phyloP scores from a whole-genome alignment of 345 rosid genomes.

The Melaleuca quinquenervia region DNA sequence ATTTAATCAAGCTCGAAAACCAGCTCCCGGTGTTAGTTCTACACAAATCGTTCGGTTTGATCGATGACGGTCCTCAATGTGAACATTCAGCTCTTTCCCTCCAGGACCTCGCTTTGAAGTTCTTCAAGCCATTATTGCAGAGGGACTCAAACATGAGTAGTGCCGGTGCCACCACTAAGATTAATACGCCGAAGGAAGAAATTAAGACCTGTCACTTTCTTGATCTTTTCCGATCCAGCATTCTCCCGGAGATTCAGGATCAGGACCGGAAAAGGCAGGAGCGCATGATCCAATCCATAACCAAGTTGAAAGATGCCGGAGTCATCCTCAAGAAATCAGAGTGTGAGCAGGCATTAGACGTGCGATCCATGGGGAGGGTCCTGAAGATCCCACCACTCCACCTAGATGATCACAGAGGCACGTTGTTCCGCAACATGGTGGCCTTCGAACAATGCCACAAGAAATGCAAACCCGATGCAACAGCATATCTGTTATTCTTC shows the following conservation, averaged over 20 bases:
- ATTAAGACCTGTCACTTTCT: slow-evolving; percentile 1
- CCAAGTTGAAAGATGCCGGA: slow-evolving; percentile 9
- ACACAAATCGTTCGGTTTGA: background rate
- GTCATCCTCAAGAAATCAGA: background rate
- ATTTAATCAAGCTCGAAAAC: slow-evolving; percentile 21
- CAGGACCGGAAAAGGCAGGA: background rate
- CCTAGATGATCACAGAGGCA: slow-evolving; percentile 10
- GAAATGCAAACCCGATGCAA: slow-evolving; percentile 5
- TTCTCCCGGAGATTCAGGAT: slow-evolving; percentile 1
- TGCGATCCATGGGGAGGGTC: slow-evolving; percentile 1
- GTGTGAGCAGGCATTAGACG: background rate
- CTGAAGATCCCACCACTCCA: slow-evolving; percentile 10
- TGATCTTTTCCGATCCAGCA: slow-evolving; percentile 14
- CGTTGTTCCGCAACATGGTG: slow-evolving; percentile 17
- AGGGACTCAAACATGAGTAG: background rate
- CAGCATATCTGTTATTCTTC: slow-evolving; percentile 14
- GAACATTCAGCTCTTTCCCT: background rate
- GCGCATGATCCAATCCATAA: slow-evolving; percentile 1
- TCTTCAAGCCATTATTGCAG: slow-evolving; percentile 16
- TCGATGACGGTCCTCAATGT: background rate
- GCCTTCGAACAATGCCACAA: slow-evolving; percentile 21
- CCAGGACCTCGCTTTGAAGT: slow-evolving; percentile 2
- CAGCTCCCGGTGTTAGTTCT: slow-evolving; percentile 13
- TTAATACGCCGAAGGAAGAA: no score
- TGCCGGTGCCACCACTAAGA: background rate